Conservation (phyloP, 1,284 basidiomycete species). For the Uromyces viciae-fabae region DNA sequence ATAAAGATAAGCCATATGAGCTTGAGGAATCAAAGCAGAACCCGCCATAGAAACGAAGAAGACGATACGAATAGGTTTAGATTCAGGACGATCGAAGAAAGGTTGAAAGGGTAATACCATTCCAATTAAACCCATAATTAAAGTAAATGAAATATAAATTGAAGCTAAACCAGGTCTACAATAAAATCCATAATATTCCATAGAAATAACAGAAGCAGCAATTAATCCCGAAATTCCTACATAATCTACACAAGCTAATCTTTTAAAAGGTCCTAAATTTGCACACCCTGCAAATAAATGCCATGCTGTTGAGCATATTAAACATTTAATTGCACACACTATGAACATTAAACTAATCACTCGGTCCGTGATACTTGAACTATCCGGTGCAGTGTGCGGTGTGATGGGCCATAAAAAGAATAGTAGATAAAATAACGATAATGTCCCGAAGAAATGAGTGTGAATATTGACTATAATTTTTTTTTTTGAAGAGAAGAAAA, state of each 20-base stretch:
- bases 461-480: slow-evolving; percentile 43
- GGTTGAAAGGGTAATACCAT: slow-evolving; percentile 43
- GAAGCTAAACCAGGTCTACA: slow-evolving; percentile 16
- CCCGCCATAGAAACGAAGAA: slow-evolving; percentile 41
- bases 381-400: slow-evolving; percentile 17
- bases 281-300: slow-evolving; percentile 42
- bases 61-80: slow-evolving; percentile 31
- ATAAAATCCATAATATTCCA: slow-evolving; percentile 44
- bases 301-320: slow-evolving; percentile 42
- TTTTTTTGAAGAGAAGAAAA: too few species aligned
- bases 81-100: slow-evolving; percentile 41
- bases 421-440: slow-evolving; percentile 37
- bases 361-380: slow-evolving; percentile 23
- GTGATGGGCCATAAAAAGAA: slow-evolving; percentile 41
- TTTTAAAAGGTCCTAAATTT: slow-evolving; percentile 30
- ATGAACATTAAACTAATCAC: slow-evolving; percentile 34
- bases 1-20: slow-evolving; percentile 36
- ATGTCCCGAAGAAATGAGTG: slow-evolving; percentile 29
- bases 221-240: slow-evolving; percentile 38
- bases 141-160: slow-evolving; percentile 27
- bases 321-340: slow-evolving; percentile 40
- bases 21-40: slow-evolving; percentile 28
- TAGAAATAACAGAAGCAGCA: slow-evolving; percentile 35
- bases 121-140: slow-evolving; percentile 37
- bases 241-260: slow-evolving; percentile 44